Evolutionary conservation across 2,329 filamentous ascomycete genomes (phyloP), one percentile per base, ranked within the genome.

Genomic region (Neoarthrinium moseri): DNA sequence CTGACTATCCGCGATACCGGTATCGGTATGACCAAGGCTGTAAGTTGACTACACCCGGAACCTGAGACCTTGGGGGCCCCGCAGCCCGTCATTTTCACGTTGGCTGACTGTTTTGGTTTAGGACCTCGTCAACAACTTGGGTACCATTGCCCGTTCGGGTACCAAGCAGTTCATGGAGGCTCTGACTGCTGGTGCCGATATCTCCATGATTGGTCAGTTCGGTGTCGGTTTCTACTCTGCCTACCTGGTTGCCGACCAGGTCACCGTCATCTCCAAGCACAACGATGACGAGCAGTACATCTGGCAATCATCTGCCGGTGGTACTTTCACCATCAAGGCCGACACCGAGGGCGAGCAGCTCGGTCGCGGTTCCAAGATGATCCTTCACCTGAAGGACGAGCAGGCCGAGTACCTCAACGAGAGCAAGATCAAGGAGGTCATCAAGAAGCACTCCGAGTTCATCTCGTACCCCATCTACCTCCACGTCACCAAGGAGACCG

Each of bases 371-470:
- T 95, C 91, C 72, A 91, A 95, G 85, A 95, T 99, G 71, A 86
- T 97, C 74, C 90, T 99, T 52, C 89, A 97, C 82, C 82, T 99
- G 67, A 99, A 99, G 89, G 94, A 99, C 63, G 94, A 99, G 84
- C 94, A 99, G 83, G 81, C 80, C 57, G 94, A 97, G 73, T 99
- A 96, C 85, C 81, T 97, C 60, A 95, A 97, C 75, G 94, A 99
- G 87, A 82, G 82, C 81, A 94, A 92, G 83, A 87, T 99, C 82
- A 99, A 99, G 89, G 94, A 99, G 83, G 92, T 99, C 58, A 91
- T 99, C 82, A 97, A 97, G 91, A 99, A 99, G 89, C 94, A 99
- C 88, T 97, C 94, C 69, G 94, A 99, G 81, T 99, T 99, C 84
- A 99, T 99, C 81, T 97, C 94, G 42, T 99, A 99, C 84, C 94